Evolutionary conservation across 1,284 basidiomycete species (phyloP), one percentile per base, ranked within the genome.

Genomic region (Irpex sp.): DNA sequence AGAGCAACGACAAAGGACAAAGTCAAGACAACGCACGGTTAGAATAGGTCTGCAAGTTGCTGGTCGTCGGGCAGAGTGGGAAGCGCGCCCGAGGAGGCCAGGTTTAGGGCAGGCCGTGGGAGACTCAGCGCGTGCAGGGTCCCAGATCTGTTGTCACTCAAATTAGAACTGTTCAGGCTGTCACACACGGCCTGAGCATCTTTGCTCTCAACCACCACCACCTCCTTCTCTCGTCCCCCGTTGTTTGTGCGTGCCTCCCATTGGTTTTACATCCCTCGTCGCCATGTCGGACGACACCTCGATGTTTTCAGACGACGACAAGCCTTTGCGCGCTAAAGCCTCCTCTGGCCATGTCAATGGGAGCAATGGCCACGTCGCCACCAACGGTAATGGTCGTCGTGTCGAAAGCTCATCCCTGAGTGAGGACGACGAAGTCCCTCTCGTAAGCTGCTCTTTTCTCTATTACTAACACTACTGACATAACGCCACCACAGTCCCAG

Each of bases 261-360:
- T 36, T 13, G 9, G 11, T 37, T 56, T 26, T 56, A 26, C 36
- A 26, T 26, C 17, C 36, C 0, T n/a, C 36, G 15, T 15, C 21
- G 36, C 58, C 55, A 83, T 85, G 80, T 80, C 83, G 59, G 78
- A 74, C 69, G 81, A 82, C 69, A 72, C 79, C 59, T 62, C 74
- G 62, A 83, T 84, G 79, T 75, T 80, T 63, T 86, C 85, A 9
- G 89, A 91, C 76, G 88, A 91, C 71, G 88, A 92, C 72, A 79
- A 80, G 70, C 85, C 88, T 9, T 81, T 91, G 52, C 83, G 81
- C n/a, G 74, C 78, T 49, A 78, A 79, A 65, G 59, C 75, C 31
- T 65, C 67, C 34, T 69, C 67, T 38, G 71, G 69, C 60, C 54
- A 34, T 5, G 62, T 61, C 38, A 75, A 73, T 63, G 69, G 72